Percentiles rank a stretch among this genome's conserved stretches.
Evolutionary conservation across 1,284 basidiomycete genomes (phyloP).

Genomic region (Mycosarcoma maydis): DNA sequence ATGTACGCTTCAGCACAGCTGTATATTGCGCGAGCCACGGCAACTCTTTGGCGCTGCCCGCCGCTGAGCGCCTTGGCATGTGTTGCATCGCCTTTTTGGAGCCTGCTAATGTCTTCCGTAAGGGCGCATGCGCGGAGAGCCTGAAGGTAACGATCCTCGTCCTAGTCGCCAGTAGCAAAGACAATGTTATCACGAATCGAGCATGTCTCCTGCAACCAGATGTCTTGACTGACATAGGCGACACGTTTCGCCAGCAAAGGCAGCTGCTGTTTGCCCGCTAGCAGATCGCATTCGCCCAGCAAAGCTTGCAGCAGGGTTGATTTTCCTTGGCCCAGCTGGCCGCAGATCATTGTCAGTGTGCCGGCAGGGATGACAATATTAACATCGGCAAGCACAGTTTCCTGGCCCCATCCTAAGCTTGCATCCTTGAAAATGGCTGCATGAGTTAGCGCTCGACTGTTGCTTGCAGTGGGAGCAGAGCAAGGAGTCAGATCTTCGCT

Average conservation of each 20-base stretch:
- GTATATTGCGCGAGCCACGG: slow-evolving; percentile 63
- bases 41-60: slow-evolving; percentile 60
- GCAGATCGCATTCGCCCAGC: slow-evolving; percentile 56
- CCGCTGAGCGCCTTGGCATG: slow-evolving; percentile 58
- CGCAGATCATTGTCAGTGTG: slow-evolving; percentile 56
- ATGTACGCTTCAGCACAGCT: slow-evolving; percentile 54
- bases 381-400: slow-evolving; percentile 31
- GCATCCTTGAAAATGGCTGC: slow-evolving; percentile 42
- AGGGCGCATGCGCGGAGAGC: slow-evolving; percentile 59
- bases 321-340: slow-evolving; percentile 61
- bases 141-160: slow-evolving; percentile 47
- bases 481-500: slow-evolving; percentile 1
- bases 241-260: slow-evolving; percentile 27
- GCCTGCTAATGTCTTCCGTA: slow-evolving; percentile 42
- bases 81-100: slow-evolving; percentile 60
- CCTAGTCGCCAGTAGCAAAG: slow-evolving; percentile 51
- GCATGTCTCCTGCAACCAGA: slow-evolving; percentile 56
- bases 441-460: not conserved
- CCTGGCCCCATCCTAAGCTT: slow-evolving; percentile 31
- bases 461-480: not conserved
- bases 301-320: slow-evolving; percentile 57
- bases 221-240: slow-evolving; percentile 58
- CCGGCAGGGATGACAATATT: slow-evolving; percentile 38
- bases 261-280: slow-evolving; percentile 36
- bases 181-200: slow-evolving; percentile 61